Evolutionary conservation across 352 stramenopile genomes (phyloP).

Genomic region (Pythium folliculosum): DNA sequence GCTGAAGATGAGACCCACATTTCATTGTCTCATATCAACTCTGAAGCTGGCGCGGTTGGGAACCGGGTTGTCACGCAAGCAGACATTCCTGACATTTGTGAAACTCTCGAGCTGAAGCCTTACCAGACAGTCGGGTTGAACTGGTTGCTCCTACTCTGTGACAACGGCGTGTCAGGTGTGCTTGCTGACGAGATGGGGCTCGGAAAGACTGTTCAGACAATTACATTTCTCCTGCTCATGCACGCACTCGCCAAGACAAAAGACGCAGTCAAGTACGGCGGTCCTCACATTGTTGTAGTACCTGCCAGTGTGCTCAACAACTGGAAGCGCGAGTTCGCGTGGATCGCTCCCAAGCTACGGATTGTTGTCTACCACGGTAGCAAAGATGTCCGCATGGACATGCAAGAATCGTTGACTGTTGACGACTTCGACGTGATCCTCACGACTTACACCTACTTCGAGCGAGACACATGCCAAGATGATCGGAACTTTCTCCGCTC

Average conservation of each 20-base stretch:
- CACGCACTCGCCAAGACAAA: conserved; percentile 45
- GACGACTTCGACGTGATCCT: conserved; percentile 85
- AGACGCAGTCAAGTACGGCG: conserved; percentile 30
- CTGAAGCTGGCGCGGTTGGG: conserved; percentile 19
- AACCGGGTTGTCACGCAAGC: conserved; percentile 59
- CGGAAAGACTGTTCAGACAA: conserved; percentile 93
- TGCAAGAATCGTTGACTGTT: conserved; percentile 52
- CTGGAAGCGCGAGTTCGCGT: conserved; percentile 92
- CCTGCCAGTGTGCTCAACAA: conserved; percentile 92
- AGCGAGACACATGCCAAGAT: conserved; percentile 81
- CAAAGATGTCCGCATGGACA: conserved; percentile 58
- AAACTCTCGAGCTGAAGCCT: conserved; percentile 78
- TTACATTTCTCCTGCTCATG: conserved; percentile 73
- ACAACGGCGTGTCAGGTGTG: conserved; percentile 81
- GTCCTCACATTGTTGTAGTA: conserved; percentile 92
- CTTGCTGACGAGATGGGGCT: conserved; percentile 92
- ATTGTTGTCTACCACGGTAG: conserved; percentile 85
- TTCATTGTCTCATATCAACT: conserved; percentile 52
- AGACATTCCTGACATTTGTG: conserved; percentile 69
- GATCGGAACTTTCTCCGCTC: conserved; percentile 79
- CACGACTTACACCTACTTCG: conserved; percentile 92
- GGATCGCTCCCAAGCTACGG: conserved; percentile 91
- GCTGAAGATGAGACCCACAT: conserved; percentile 49
- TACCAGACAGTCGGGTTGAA: conserved; percentile 88
- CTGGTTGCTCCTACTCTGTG: conserved; percentile 74